Conservation (phyloP, 2,329 filamentous ascomycete genomes). For the Ascochyta rabiei region DNA sequence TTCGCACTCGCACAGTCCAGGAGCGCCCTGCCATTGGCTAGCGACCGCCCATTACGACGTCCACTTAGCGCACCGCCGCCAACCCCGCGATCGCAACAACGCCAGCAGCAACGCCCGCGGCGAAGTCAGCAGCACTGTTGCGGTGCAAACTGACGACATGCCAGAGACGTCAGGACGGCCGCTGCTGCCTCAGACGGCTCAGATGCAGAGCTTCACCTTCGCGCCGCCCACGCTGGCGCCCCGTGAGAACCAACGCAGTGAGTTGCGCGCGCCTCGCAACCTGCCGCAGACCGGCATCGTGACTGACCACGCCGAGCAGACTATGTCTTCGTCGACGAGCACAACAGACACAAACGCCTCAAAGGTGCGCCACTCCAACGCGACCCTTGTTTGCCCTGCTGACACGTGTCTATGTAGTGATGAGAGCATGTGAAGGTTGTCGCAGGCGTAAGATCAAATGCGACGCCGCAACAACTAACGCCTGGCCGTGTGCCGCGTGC, state of each 20-base stretch:
- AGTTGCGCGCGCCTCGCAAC: slow-evolving; percentile 43
- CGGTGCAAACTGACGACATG: slow-evolving; percentile 52
- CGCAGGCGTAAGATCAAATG: slow-evolving; percentile 96
- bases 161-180: slow-evolving; percentile 67
- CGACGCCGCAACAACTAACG: slow-evolving; percentile 94
- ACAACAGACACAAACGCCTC: slow-evolving; percentile 94
- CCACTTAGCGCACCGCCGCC: slow-evolving; percentile 36
- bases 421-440: slow-evolving; percentile 96
- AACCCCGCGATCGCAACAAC: slow-evolving; percentile 40
- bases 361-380: slow-evolving; percentile 68
- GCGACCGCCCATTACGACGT: slow-evolving; percentile 32
- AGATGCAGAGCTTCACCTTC: slow-evolving; percentile 79
- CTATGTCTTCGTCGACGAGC: slow-evolving; percentile 99
- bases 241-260: slow-evolving; percentile 84
- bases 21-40: slow-evolving; percentile 35
- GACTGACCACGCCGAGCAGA: slow-evolving; percentile 60
- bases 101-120: slow-evolving; percentile 25
- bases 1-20: slow-evolving; percentile 20
- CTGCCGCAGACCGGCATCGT: slow-evolving; percentile 1
- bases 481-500: slow-evolving; percentile 96
- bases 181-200: slow-evolving; percentile 69
- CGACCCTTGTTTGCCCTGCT: slow-evolving; percentile 21
- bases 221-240: slow-evolving; percentile 68
- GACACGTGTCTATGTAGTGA: slow-evolving; percentile 68
- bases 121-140: slow-evolving; percentile 20